Percentiles rank a stretch among this genome's conserved stretches.
Evolutionary conservation across 768 basidiomycete genomes (phyloP).

Genomic region (Kwoniella pini): DNA sequence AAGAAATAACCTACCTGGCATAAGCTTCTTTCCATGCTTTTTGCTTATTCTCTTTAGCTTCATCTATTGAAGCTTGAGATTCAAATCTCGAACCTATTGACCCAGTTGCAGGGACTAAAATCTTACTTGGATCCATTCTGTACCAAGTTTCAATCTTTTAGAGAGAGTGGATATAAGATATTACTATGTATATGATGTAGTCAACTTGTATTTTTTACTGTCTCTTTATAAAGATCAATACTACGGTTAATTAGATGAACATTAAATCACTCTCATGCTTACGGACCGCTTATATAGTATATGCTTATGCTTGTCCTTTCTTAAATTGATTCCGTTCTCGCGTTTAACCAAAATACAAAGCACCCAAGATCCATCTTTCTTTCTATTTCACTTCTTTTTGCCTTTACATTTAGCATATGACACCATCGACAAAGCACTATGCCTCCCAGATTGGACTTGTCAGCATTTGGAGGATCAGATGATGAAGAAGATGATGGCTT

Average conservation of each 20-base stretch:
- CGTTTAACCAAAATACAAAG: too few species aligned
- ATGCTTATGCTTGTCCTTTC: neutral
- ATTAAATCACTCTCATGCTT: too few species aligned
- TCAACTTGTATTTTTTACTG: too few species aligned
- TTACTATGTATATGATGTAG: too few species aligned
- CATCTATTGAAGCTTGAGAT: slow-evolving; percentile 53
- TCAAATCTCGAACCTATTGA: slow-evolving; percentile 54
- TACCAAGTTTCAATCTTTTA: too few species aligned
- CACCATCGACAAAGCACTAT: slow-evolving; percentile 19
- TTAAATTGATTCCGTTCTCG: neutral
- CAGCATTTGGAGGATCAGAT: slow-evolving; percentile 51
- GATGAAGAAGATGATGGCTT: slow-evolving; percentile 49
- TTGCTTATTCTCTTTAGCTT: slow-evolving; percentile 49
- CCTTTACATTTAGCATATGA: too few species aligned
- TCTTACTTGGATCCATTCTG: slow-evolving; percentile 25
- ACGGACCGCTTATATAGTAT: neutral
- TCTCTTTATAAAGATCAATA: too few species aligned
- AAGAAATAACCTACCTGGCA: slow-evolving; percentile 40
- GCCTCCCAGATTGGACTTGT: slow-evolving; percentile 51
- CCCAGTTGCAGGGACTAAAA: slow-evolving; percentile 23
- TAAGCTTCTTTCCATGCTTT: slow-evolving; percentile 57
- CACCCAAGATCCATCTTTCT: too few species aligned
- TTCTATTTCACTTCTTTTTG: neutral
- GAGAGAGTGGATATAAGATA: too few species aligned
- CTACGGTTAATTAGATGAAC: too few species aligned